phyloP scores from a whole-genome alignment of 129 eudicot species.

The Daucus carota region DNA sequence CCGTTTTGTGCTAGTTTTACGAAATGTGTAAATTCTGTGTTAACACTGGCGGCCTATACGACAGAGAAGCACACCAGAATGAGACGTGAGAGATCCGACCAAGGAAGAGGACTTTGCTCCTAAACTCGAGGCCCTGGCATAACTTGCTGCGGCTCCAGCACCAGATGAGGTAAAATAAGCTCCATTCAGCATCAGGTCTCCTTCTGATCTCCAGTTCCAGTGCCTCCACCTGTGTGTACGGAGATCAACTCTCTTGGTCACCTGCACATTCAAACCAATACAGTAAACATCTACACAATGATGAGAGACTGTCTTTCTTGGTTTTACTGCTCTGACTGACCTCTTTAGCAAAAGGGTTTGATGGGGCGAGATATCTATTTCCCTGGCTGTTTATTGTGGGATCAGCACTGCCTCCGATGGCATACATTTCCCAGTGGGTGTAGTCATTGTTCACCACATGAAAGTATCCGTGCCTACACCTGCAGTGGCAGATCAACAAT shows the following conservation, averaged over 20 bases:
- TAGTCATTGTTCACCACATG: conserved; percentile 93
- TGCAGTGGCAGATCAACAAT: conserved; percentile 23
- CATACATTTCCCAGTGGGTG: conserved; percentile 91
- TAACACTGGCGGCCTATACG: conserved; percentile 60
- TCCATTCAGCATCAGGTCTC: conserved; percentile 77
- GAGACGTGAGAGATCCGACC: conserved; percentile 69
- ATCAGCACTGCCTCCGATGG: conserved; percentile 83
- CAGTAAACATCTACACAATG: neutral
- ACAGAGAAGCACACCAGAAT: conserved; percentile 72
- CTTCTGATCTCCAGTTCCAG: conserved; percentile 95
- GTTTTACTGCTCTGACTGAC: conserved; percentile 17
- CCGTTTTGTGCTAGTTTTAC: conserved; percentile 4
- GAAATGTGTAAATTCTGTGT: neutral
- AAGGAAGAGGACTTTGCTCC: conserved; percentile 79
- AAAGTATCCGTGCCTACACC: conserved; percentile 77
- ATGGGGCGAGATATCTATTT: conserved; percentile 72
- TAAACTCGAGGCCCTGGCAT: conserved; percentile 84
- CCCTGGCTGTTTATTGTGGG: conserved; percentile 96
- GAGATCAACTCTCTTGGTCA: conserved; percentile 64
- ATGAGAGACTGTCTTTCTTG: neutral
- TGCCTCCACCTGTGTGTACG: conserved; percentile 39
- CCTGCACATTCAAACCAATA: conserved; percentile 31
- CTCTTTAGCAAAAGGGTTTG: conserved; percentile 73
- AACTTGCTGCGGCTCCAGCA: conserved; percentile 72
- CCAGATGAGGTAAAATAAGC: conserved; percentile 84